These are phyloP conservation scores for Blepharisma stoltei DNA, from an alignment of 73 alveolate genomes.

Conservation along the genomic window DNA sequence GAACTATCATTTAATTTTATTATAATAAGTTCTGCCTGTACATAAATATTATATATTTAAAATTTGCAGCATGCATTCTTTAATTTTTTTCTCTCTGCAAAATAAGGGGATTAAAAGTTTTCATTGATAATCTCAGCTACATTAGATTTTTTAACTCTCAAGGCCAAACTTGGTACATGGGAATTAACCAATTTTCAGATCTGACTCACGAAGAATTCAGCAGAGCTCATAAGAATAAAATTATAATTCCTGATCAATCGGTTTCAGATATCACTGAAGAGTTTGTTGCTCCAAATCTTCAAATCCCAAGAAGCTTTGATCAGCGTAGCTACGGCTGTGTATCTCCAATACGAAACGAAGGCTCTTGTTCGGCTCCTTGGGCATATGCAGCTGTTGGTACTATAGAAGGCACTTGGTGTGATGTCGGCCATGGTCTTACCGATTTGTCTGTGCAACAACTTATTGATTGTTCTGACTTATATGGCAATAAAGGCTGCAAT, in stretches of 20 bases:
- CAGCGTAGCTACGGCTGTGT: slow-evolving; percentile 35
- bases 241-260: too few relatives aligned
- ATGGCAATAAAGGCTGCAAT: slow-evolving; percentile 20
- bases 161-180: not conserved
- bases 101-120: not conserved
- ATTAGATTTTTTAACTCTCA: not conserved
- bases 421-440: not conserved
- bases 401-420: slow-evolving; percentile 38
- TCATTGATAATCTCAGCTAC: not conserved
- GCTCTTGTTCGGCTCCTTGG: slow-evolving; percentile 55
- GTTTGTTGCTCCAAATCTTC: too few relatives aligned
- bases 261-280: too few relatives aligned
- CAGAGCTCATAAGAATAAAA: too few relatives aligned
- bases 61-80: too few relatives aligned
- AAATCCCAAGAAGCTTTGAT: not conserved
- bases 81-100: too few relatives aligned
- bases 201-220: not conserved
- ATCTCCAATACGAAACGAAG: slow-evolving; percentile 41
- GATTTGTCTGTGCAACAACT: slow-evolving; percentile 26
- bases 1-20: too few relatives aligned
- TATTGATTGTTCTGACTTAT: slow-evolving; percentile 35
- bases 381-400: slow-evolving; percentile 46
- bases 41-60: too few relatives aligned
- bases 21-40: too few relatives aligned
- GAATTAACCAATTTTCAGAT: not conserved